Percentiles rank a stretch among this genome's conserved stretches.
phyloP scores from a whole-genome alignment of 805 yeast species.

The Teunomyces stri region DNA sequence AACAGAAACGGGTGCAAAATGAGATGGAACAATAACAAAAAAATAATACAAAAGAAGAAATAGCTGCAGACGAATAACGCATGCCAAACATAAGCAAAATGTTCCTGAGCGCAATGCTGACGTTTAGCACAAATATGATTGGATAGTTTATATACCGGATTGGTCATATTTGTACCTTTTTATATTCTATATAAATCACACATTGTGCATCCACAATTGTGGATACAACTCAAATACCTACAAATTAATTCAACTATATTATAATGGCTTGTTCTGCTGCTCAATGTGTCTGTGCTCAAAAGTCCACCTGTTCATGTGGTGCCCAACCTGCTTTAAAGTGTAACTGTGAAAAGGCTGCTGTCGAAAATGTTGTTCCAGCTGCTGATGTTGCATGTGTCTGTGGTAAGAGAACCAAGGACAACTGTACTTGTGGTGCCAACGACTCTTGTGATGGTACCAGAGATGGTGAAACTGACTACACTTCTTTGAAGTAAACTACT shows the following conservation, averaged over 20 bases:
- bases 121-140: not conserved
- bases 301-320: constrained; percentile 65
- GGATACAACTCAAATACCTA: not conserved
- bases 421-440: constrained; percentile 55
- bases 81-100: not conserved
- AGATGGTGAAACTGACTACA: constrained; percentile 62
- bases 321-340: constrained; percentile 58
- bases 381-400: constrained; percentile 51
- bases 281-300: constrained; percentile 55
- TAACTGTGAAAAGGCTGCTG: constrained; percentile 49
- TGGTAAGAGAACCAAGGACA: constrained; percentile 52
- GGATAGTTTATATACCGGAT: not conserved
- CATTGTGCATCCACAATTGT: constrained; percentile 6
- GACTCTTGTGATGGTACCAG: constrained; percentile 26
- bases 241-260: not conserved
- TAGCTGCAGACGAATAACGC: constrained; percentile 1
- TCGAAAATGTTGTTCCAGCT: constrained; percentile 49
- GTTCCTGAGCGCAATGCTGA: not conserved
- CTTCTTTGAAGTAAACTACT: constrained; percentile 31
- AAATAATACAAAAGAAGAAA: not conserved
- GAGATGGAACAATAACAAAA: not conserved
- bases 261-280: constrained; percentile 16
- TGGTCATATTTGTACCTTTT: not conserved
- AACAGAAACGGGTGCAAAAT: constrained; percentile 1
- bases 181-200: constrained; percentile 3